Evolutionary conservation across 2,329 filamentous ascomycete genomes (phyloP), one percentile per base, ranked within the genome.

Genomic region (Raffaelea arxii): DNA sequence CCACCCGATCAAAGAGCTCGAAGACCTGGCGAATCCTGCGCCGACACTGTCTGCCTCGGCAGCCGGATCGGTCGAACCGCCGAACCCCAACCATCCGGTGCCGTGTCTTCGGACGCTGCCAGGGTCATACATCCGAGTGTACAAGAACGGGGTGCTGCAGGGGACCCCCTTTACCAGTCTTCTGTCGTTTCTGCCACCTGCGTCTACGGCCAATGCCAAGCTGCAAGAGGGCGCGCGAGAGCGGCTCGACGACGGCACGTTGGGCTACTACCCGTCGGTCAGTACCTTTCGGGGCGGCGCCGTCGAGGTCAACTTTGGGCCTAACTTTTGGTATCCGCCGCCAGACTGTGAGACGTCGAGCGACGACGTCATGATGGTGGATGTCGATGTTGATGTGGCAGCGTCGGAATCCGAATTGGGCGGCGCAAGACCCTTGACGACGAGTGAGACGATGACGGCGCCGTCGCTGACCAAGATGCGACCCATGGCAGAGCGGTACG

Each of bases 261-360:
- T 96, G 2, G 94, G 92, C 11, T 98, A 98, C 66, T 95, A 94
- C 59, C 92, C 92, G 2, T 87, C 90, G 21, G 80, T 98, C 19
- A 92, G 89, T 56, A 85, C 92, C 21, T 97, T 96, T 66, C 82
- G 86, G 39, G 91, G 90, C 44, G 92, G 91, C 22, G 85, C 90
- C 2, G 90, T 86, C 16, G 86, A 97, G 62, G 83, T 91, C 56
- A 96, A 96, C 64, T 96, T 98, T 60, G 91, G 92, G 1, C 89
- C 88, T 0, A 75, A 92, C 25, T 97, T 95, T 69, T 96, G 90
- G 89, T 85, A 73, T 59, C 87, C 89, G 16, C 90, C 90, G 1
- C 74, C 79, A 3, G 77, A 73, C 32, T 36, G 19, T 16, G 16
- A 36, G 32, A 16, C 6, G 32, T 18, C 32, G 16, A 6, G 19